These are phyloP conservation scores for Capronia epimyces DNA, from an alignment of 2,329 filamentous ascomycete genomes.

Conservation along the genomic window DNA sequence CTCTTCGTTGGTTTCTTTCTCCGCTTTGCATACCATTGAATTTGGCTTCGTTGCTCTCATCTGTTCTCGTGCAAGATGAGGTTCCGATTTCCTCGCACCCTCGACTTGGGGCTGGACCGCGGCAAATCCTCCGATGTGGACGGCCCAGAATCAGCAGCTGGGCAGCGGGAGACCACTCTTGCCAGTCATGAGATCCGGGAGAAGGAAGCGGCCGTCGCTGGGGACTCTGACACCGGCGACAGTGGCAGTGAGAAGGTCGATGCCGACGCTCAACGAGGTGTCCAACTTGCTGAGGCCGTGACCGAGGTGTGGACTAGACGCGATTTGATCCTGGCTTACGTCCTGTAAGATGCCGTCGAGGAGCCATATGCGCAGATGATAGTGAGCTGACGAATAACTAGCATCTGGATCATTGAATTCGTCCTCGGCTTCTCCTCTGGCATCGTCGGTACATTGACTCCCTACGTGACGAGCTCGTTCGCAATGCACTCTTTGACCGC, in stretches of 20 bases:
- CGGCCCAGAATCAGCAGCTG: neutral
- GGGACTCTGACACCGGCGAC: neutral
- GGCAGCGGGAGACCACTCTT: neutral
- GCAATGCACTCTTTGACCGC: constrained; percentile 48
- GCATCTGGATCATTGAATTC: constrained; percentile 23
- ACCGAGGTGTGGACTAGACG: constrained; percentile 38
- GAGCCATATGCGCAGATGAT: neutral
- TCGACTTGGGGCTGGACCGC: neutral
- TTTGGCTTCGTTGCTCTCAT: neutral
- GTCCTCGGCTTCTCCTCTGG: constrained; percentile 39
- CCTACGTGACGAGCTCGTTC: constrained; percentile 50
- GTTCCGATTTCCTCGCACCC: neutral
- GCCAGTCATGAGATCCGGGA: neutral
- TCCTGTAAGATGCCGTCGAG: constrained; percentile 7
- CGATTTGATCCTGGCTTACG: constrained; percentile 36
- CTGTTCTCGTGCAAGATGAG: neutral
- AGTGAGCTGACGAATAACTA: neutral
- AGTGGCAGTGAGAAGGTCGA: neutral
- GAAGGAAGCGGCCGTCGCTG: neutral
- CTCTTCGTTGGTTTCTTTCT: too few species aligned
- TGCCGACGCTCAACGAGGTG: constrained; percentile 29
- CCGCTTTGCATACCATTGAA: neutral
- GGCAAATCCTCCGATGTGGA: neutral
- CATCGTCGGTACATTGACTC: constrained; percentile 38
- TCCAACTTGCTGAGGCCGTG: constrained; percentile 41